Evolutionary conservation across 2,329 filamentous ascomycete species (phyloP).

Genomic region (Macrophomina phaseolina): DNA sequence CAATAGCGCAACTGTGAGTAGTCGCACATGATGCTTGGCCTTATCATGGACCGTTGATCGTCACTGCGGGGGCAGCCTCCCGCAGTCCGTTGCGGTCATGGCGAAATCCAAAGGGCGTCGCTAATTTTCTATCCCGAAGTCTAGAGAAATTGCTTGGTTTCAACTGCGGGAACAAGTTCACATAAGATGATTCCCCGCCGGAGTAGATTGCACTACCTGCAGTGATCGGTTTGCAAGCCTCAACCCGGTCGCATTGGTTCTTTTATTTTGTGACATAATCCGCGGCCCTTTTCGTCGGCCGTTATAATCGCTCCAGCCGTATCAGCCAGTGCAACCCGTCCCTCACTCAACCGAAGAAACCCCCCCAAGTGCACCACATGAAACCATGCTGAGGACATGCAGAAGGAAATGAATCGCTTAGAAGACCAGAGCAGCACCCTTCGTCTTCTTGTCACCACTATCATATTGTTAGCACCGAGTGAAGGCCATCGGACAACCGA

Average conservation of each 20-base stretch:
- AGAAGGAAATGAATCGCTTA: conserved; percentile 68
- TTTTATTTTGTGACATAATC: conserved; percentile 28
- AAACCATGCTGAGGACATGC: conserved; percentile 42
- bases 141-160: background rate
- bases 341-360: conserved; percentile 26
- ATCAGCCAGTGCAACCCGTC: conserved; percentile 22
- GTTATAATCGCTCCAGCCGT: conserved; percentile 6
- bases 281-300: conserved; percentile 20
- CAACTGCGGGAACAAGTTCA: background rate
- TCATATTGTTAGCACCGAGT: conserved; percentile 30
- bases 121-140: background rate
- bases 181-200: background rate
- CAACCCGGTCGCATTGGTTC: conserved; percentile 27
- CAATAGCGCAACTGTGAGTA: background rate
- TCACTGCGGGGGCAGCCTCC: conserved; percentile 1
- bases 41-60: conserved; percentile 24
- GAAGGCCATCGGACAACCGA: background rate
- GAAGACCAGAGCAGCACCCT: conserved; percentile 99
- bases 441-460: conserved; percentile 99
- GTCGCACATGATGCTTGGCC: conserved; percentile 17
- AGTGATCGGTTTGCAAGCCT: conserved; percentile 24
- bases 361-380: conserved; percentile 28
- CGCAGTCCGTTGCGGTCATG: conserved; percentile 1
- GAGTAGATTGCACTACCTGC: conserved; percentile 1
- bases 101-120: background rate